Evolutionary conservation across 495 filamentous ascomycete species (phyloP).

Genomic region (Trichoderma asperelloides): DNA sequence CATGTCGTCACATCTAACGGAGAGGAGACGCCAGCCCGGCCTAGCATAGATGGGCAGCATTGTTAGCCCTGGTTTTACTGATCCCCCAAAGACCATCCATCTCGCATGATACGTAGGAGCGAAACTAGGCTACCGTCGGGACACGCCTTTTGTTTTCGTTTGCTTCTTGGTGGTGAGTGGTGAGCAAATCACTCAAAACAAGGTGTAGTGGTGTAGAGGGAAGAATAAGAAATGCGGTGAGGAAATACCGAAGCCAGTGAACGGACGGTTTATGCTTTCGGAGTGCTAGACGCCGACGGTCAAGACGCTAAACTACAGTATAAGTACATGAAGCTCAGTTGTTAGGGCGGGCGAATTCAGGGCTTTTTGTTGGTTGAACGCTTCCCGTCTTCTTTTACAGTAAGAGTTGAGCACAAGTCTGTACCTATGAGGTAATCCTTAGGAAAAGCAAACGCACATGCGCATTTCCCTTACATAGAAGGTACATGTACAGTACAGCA

Average conservation of each 20-base stretch:
- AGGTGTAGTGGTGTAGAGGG: background rate
- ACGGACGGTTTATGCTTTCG: background rate
- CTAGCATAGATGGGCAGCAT: background rate
- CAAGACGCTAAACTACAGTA: background rate
- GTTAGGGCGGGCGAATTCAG: background rate
- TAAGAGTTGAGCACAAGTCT: background rate
- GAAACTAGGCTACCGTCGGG: conserved; percentile 2
- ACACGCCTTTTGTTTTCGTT: background rate
- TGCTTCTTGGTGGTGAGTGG: background rate
- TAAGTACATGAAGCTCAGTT: background rate
- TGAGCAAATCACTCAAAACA: background rate
- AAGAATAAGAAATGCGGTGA: conserved; percentile 1
- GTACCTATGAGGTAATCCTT: background rate
- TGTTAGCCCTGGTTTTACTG: no score
- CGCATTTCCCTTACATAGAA: no score
- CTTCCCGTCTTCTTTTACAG: background rate
- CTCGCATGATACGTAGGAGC: conserved; percentile 3
- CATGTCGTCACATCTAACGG: background rate
- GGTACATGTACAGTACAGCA: no score
- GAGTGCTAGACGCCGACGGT: background rate
- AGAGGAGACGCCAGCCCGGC: background rate
- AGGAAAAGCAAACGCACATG: background rate
- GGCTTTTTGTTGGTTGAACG: background rate
- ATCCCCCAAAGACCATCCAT: background rate
- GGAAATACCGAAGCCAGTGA: background rate